Percentiles rank a stretch among this genome's conserved stretches.
Evolutionary conservation across 108 stramenopile genomes (phyloP).

Genomic region (Chaetoceros muelleri): DNA sequence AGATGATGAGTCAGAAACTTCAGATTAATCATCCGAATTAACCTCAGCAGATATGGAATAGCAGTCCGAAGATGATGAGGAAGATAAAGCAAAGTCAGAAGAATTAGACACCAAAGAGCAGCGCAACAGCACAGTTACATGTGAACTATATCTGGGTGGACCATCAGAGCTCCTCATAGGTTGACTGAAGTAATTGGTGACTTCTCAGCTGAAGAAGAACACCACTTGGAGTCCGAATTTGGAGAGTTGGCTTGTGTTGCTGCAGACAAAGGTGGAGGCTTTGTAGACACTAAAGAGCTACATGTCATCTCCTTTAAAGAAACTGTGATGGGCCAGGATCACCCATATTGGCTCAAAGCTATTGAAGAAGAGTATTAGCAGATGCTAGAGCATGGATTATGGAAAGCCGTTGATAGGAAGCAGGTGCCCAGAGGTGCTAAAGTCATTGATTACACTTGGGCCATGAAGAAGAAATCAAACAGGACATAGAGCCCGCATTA

Average conservation of each 20-base stretch:
- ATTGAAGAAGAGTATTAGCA: constrained; percentile 25
- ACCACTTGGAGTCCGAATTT: not conserved
- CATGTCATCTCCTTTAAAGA: constrained; percentile 28
- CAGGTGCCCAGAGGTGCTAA: constrained; percentile 24
- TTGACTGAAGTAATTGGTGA: too few species aligned
- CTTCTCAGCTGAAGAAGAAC: not conserved
- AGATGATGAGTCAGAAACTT: not conserved
- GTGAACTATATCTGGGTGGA: too few species aligned
- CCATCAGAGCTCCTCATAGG: too few species aligned
- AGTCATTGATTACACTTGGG: constrained; percentile 21
- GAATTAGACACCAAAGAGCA: not conserved
- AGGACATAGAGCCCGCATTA: constrained; percentile 21
- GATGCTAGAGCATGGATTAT: constrained; percentile 16
- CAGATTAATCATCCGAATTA: not conserved
- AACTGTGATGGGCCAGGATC: constrained; percentile 19
- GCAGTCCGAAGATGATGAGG: not conserved
- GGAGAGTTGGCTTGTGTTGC: constrained; percentile 18
- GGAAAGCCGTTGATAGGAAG: constrained; percentile 2
- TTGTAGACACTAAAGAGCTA: constrained; percentile 23
- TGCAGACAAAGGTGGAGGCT: constrained; percentile 27
- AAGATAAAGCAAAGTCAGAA: constrained; percentile 1
- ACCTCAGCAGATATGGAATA: not conserved
- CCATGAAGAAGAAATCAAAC: constrained; percentile 37
- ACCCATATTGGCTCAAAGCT: constrained; percentile 20
- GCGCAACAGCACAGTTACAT: too few species aligned